Evolutionary conservation across 495 filamentous ascomycete genomes (phyloP).

Genomic region (Cladorrhinum samala): DNA sequence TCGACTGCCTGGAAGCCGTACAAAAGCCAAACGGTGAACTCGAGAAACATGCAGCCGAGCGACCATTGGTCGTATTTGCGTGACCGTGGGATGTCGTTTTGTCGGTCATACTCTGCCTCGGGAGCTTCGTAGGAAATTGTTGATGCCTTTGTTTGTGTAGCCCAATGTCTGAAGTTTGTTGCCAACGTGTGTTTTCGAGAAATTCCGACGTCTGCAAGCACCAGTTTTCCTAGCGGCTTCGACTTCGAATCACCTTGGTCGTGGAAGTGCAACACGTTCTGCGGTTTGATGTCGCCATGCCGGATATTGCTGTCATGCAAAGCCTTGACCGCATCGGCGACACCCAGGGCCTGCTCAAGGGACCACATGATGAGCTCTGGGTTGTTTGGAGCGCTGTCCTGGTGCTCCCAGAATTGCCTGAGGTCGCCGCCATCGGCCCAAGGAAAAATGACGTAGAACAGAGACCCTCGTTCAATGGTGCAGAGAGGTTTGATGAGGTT

Average conservation of each 20-base stretch:
- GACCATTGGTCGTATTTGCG: conserved; percentile 27
- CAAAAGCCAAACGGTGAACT: conserved; percentile 20
- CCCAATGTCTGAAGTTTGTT: background rate
- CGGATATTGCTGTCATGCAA: conserved; percentile 10
- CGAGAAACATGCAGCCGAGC: conserved; percentile 24
- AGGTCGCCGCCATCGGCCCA: conserved; percentile 18
- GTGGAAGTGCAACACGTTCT: conserved; percentile 14
- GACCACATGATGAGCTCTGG: conserved; percentile 10
- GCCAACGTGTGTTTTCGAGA: conserved; percentile 6
- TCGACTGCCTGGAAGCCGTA: conserved; percentile 15
- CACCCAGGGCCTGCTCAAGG: conserved; percentile 17
- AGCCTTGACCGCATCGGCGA: conserved; percentile 13
- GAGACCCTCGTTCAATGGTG: conserved; percentile 2
- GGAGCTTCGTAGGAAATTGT: conserved; percentile 14
- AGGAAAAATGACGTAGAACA: conserved; percentile 11
- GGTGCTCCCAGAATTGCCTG: conserved; percentile 11
- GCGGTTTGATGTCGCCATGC: conserved; percentile 17
- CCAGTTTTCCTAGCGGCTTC: background rate
- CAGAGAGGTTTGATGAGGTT: conserved; percentile 17
- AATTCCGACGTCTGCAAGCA: conserved; percentile 9
- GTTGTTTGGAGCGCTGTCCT: background rate
- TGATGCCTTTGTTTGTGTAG: conserved; percentile 8
- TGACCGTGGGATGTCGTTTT: conserved; percentile 5
- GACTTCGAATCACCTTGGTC: background rate
- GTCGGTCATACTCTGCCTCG: conserved; percentile 3